Percentiles rank a stretch among this genome's conserved stretches.
Conservation (phyloP, 2,329 filamentous ascomycete species). For the Kalmusia sp. region DNA sequence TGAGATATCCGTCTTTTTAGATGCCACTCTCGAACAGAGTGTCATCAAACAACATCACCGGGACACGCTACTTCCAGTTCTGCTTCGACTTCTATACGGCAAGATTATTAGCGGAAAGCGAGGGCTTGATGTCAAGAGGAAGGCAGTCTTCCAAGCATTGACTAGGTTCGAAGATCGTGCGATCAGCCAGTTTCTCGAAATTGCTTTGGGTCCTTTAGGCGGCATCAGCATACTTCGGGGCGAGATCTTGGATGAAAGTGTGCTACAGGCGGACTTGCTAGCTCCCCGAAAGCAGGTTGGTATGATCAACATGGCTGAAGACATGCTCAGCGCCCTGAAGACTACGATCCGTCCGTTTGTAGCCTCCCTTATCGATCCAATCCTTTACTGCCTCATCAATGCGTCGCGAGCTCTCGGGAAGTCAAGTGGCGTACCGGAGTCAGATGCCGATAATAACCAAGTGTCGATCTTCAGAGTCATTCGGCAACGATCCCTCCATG, state of each 20-base stretch:
- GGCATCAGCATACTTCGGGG: conserved; percentile 65
- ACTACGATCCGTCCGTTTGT: conserved; percentile 73
- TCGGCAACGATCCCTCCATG: conserved; percentile 79
- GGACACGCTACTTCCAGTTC: conserved; percentile 77
- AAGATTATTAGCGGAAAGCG: conserved; percentile 84
- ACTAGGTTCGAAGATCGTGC: conserved; percentile 78
- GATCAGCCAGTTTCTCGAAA: conserved; percentile 80
- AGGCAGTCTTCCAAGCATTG: conserved; percentile 75
- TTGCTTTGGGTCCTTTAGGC: conserved; percentile 76
- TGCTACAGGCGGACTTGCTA: conserved; percentile 60
- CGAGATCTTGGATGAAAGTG: conserved; percentile 55
- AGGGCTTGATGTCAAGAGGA: conserved; percentile 80
- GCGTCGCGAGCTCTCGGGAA: conserved; percentile 57
- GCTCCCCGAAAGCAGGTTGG: conserved; percentile 83
- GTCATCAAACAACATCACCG: conserved; percentile 78
- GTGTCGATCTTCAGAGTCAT: conserved; percentile 69
- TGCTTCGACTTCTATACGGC: conserved; percentile 88
- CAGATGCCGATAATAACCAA: conserved; percentile 30
- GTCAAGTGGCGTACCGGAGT: conserved; percentile 44
- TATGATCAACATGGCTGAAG: conserved; percentile 88
- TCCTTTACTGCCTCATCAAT: conserved; percentile 81
- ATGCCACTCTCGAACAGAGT: conserved; percentile 69
- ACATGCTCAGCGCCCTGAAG: conserved; percentile 85
- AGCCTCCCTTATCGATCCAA: conserved; percentile 72
- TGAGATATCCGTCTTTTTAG: conserved; percentile 87